Evolutionary conservation across 2,329 filamentous ascomycete genomes (phyloP).

Genomic region (Cytospora leucostoma): DNA sequence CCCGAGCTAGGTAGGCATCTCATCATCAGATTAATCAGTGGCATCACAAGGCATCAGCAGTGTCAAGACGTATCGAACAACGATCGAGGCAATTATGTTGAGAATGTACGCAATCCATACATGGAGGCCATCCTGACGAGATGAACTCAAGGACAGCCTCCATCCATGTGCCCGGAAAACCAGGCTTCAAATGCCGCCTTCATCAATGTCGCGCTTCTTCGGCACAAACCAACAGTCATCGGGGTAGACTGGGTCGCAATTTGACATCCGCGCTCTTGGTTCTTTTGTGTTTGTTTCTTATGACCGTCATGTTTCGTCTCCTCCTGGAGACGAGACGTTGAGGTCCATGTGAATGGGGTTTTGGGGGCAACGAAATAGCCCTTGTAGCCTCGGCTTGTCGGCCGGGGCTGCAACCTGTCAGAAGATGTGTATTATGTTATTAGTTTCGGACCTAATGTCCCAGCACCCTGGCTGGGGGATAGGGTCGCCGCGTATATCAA

Average conservation of each 20-base stretch:
- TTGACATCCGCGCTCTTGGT: conserved; percentile 93
- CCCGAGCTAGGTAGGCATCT: no score
- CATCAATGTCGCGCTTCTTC: conserved; percentile 92
- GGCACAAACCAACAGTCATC: conserved; percentile 90
- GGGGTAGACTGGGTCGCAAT: conserved; percentile 83
- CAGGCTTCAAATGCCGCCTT: conserved; percentile 34
- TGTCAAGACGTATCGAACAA: no score
- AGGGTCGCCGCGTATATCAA: conserved; percentile 8
- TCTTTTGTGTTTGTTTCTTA: neutral
- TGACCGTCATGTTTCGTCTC: neutral
- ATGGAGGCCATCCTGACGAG: conserved; percentile 30
- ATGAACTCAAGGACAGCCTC: conserved; percentile 18
- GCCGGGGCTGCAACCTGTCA: neutral
- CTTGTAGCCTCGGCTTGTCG: neutral
- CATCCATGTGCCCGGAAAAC: conserved; percentile 27
- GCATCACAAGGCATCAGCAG: no score
- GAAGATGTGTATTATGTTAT: conserved; percentile 26
- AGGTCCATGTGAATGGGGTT: neutral
- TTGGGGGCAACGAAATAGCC: neutral
- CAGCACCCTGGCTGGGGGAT: conserved; percentile 9
- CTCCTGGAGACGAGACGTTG: neutral
- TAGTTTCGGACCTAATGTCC: conserved; percentile 24
- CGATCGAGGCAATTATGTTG: neutral
- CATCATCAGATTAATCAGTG: no score
- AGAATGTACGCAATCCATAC: conserved; percentile 41